These are phyloP conservation scores for Solanum virginianum DNA, from an alignment of 257 asterid species.

Conservation along the genomic window DNA sequence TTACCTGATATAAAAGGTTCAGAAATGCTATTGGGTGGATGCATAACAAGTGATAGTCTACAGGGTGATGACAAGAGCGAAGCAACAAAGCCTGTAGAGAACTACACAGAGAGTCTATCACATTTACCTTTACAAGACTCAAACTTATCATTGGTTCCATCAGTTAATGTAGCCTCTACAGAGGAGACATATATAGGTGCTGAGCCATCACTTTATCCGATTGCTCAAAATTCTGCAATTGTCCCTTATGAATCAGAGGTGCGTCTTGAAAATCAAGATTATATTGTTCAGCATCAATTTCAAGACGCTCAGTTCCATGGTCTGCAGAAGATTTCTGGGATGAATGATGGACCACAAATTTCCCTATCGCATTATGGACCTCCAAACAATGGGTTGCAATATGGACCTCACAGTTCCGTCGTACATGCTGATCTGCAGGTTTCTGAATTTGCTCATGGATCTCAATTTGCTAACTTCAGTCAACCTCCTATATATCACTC, in stretches of 20 bases:
- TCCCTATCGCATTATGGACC: conserved; percentile 9
- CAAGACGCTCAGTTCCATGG: conserved; percentile 7
- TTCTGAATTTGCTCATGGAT: conserved; percentile 10
- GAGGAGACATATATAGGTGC: background rate
- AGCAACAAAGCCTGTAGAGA: conserved; percentile 10
- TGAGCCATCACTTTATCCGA: conserved; percentile 14
- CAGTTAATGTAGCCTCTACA: conserved; percentile 14
- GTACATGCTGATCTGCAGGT: conserved; percentile 26
- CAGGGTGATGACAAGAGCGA: conserved; percentile 9
- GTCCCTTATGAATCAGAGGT: conserved; percentile 16
- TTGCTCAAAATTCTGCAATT: conserved; percentile 13
- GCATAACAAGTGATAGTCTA: conserved; percentile 13
- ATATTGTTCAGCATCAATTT: background rate
- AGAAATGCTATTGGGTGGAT: conserved; percentile 2
- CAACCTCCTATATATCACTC: conserved; percentile 19
- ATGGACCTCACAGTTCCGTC: conserved; percentile 13
- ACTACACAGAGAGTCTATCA: conserved; percentile 8
- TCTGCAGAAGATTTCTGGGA: conserved; percentile 6
- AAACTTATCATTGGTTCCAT: conserved; percentile 20
- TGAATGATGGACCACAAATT: conserved; percentile 8
- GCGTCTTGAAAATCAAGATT: background rate
- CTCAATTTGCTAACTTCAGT: conserved; percentile 21
- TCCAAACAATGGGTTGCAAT: conserved; percentile 13
- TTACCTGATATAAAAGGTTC: conserved; percentile 22
- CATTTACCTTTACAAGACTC: conserved; percentile 18